Conservation (phyloP, 2,329 filamentous ascomycete genomes). For the Pestalotiopsis sp. region DNA sequence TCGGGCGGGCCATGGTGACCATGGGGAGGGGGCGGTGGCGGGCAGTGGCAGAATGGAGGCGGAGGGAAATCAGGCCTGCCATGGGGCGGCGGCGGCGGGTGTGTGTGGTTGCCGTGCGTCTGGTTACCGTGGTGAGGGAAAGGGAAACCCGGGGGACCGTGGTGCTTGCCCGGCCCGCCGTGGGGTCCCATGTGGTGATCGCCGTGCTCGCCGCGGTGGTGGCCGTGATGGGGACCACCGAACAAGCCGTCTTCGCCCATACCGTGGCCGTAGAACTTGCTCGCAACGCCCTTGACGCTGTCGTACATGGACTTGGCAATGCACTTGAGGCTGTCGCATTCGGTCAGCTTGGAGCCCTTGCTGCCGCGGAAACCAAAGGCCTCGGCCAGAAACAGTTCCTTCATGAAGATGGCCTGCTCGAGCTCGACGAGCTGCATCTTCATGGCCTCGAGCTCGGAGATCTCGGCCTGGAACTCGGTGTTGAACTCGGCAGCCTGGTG, state of each 20-base stretch:
- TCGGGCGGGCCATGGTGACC: constrained; percentile 28
- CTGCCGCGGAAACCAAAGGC: constrained; percentile 32
- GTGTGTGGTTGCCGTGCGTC: constrained; percentile 28
- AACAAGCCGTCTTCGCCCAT: constrained; percentile 20
- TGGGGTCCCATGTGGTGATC: constrained; percentile 11
- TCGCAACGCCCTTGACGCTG: constrained; percentile 40
- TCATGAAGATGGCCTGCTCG: constrained; percentile 43
- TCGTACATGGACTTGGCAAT: constrained; percentile 42
- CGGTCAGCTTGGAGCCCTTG: constrained; percentile 27
- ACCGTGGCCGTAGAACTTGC: constrained; percentile 31
- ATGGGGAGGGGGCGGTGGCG: constrained; percentile 29
- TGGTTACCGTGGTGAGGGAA: constrained; percentile 27
- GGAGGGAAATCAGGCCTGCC: constrained; percentile 7
- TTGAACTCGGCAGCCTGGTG: constrained; percentile 22
- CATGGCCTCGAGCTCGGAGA: constrained; percentile 48
- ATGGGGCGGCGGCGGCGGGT: constrained; percentile 21
- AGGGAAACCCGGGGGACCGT: constrained; percentile 16
- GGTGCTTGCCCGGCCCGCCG: constrained; percentile 18
- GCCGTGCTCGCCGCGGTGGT: not conserved
- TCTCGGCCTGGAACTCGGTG: constrained; percentile 39
- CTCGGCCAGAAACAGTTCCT: constrained; percentile 42
- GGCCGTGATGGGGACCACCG: constrained; percentile 15
- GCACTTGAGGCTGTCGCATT: constrained; percentile 47
- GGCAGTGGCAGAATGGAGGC: constrained; percentile 31
- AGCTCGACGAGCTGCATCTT: constrained; percentile 44